Conservation (phyloP, 2,329 filamentous ascomycete species). For the Fusarium duplospermum region DNA sequence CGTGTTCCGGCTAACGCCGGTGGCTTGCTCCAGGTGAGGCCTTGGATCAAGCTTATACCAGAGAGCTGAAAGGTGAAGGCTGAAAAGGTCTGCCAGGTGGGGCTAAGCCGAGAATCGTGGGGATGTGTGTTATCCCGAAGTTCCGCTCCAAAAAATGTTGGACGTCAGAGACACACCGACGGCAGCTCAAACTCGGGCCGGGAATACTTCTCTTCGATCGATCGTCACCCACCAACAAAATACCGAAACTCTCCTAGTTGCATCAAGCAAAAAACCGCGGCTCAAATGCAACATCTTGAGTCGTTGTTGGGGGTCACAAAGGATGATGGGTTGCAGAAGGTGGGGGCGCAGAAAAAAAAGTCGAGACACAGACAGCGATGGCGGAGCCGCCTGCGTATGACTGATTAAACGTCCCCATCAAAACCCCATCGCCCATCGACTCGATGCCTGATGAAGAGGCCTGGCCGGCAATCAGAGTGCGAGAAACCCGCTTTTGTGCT, state of each 20-base stretch:
- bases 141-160: constrained; percentile 9
- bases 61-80: constrained; percentile 7
- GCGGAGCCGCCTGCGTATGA: constrained; percentile 23
- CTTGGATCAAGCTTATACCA: constrained; percentile 7
- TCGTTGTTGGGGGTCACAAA: constrained; percentile 3
- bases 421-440: constrained; percentile 3
- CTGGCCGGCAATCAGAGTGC: constrained; percentile 23
- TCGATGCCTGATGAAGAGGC: constrained; percentile 13
- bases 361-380: constrained; percentile 12
- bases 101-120: constrained; percentile 17
- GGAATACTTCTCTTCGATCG: background rate
- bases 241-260: constrained; percentile 3
- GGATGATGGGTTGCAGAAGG: background rate
- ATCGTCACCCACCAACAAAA: constrained; percentile 6
- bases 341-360: constrained; percentile 12
- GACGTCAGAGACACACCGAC: background rate
- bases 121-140: constrained; percentile 19
- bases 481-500: constrained; percentile 20
- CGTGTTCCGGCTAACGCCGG: constrained; percentile 38
- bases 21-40: constrained; percentile 21
- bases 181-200: background rate
- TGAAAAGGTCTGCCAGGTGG: constrained; percentile 22
- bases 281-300: constrained; percentile 1
- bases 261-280: constrained; percentile 1
- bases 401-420: constrained; percentile 19